Evolutionary conservation across 1,284 basidiomycete species (phyloP).

Genomic region (Melanopsichium pennsylvanicum): DNA sequence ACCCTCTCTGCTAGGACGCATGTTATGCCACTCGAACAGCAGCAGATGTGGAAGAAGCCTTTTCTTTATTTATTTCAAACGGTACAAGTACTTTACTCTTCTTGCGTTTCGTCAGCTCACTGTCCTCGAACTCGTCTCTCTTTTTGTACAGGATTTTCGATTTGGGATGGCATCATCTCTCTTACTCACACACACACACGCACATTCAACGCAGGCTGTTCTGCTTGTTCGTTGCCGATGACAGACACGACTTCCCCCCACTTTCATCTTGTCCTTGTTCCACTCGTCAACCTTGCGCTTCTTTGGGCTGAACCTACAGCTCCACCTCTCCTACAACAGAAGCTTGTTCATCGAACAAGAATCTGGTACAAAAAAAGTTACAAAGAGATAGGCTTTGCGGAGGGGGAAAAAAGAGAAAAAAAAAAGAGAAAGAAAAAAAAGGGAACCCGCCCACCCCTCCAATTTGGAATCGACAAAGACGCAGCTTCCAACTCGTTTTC

Average conservation of each 20-base stretch:
- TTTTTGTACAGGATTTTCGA: not conserved
- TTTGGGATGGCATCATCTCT: not conserved
- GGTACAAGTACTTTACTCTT: not conserved
- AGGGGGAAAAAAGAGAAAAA: not conserved
- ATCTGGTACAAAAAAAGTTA: too few species aligned
- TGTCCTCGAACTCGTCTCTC: not conserved
- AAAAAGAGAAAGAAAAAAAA: not conserved
- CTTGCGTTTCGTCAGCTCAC: constrained; percentile 13
- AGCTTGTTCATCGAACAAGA: too few species aligned
- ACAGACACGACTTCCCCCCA: constrained; percentile 12
- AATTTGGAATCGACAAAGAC: not conserved
- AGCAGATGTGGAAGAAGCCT: not conserved
- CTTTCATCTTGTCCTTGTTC: not conserved
- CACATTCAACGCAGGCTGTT: not conserved
- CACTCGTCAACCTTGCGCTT: too few species aligned
- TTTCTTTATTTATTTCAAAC: not conserved
- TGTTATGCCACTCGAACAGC: too few species aligned
- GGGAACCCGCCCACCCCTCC: too few species aligned
- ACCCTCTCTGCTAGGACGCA: too few species aligned
- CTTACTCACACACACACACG: too few species aligned
- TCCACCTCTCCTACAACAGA: too few species aligned
- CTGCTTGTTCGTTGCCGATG: constrained; percentile 1
- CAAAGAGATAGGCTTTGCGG: too few species aligned
- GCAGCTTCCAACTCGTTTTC: constrained; percentile 38
- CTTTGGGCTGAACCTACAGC: too few species aligned